Evolutionary conservation across 2,329 filamentous ascomycete genomes (phyloP).

Genomic region (Penicillium sp.): DNA sequence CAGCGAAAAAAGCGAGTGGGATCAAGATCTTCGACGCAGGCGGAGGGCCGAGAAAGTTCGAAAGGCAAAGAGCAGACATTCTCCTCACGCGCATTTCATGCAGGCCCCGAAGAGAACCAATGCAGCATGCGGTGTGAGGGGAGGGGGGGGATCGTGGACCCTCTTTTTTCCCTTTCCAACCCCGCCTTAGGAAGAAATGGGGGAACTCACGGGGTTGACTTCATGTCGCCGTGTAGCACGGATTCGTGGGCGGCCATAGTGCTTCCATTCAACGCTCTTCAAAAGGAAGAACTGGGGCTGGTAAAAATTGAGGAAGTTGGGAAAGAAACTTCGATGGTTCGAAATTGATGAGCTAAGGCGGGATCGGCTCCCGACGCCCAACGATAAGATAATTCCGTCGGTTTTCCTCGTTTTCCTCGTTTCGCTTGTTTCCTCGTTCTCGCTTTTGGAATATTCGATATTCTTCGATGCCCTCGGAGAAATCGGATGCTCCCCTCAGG

Average conservation of each 20-base stretch:
- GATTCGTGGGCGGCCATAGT: constrained; percentile 48
- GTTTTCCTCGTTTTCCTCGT: not conserved
- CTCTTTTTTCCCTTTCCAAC: constrained; percentile 8
- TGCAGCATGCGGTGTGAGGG: constrained; percentile 22
- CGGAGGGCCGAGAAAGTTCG: not conserved
- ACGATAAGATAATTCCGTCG: not conserved
- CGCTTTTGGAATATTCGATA: not conserved
- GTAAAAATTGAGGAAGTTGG: constrained; percentile 11
- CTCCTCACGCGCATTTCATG: constrained; percentile 11
- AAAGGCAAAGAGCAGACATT: not conserved
- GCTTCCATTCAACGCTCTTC: constrained; percentile 37
- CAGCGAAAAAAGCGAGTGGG: not conserved
- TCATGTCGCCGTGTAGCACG: constrained; percentile 56
- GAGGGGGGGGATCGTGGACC: constrained; percentile 7
- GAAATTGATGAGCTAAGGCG: constrained; percentile 38
- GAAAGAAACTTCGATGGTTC: constrained; percentile 24
- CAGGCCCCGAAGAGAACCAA: constrained; percentile 12
- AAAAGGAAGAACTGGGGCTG: constrained; percentile 6
- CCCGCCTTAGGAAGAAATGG: constrained; percentile 6
- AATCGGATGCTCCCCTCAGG: too few relatives aligned
- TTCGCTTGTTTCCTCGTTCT: not conserved
- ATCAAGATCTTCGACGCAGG: not conserved
- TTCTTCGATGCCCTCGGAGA: not conserved
- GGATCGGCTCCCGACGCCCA: constrained; percentile 20
- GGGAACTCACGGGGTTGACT: constrained; percentile 59